phyloP scores from a whole-genome alignment of 2,329 filamentous ascomycete genomes.

The Venturiaceae sp. region DNA sequence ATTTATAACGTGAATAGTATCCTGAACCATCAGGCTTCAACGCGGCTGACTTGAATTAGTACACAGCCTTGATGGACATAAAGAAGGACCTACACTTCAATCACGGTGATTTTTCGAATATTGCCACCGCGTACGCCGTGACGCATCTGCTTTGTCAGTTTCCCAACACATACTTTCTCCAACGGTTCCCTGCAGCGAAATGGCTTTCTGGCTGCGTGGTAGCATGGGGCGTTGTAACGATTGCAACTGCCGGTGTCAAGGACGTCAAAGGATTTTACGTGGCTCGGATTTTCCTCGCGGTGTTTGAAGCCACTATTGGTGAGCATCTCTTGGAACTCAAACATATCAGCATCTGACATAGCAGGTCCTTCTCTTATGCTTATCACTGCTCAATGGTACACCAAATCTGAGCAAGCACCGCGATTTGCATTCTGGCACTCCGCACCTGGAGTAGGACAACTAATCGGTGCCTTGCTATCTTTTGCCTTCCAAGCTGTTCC shows the following conservation, averaged over 20 bases:
- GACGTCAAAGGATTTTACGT: constrained; percentile 40
- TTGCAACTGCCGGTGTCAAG: constrained; percentile 37
- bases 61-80: constrained; percentile 25
- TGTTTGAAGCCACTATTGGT: constrained; percentile 38
- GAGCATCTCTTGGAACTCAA: neutral
- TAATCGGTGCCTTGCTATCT: constrained; percentile 43
- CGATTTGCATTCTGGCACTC: constrained; percentile 56
- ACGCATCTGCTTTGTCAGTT: constrained; percentile 5
- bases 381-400: constrained; percentile 47
- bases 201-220: constrained; percentile 16
- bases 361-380: constrained; percentile 46
- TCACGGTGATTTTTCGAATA: constrained; percentile 21
- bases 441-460: constrained; percentile 12
- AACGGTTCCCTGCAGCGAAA: neutral
- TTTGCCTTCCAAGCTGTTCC: constrained; percentile 38
- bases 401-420: constrained; percentile 48
- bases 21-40: constrained; percentile 15
- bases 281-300: constrained; percentile 41
- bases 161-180: constrained; percentile 2
- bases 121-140: constrained; percentile 10
- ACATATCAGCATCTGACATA: neutral
- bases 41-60: neutral
- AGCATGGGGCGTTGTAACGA: constrained; percentile 39
- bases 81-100: constrained; percentile 24
- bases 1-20: constrained; percentile 10